phyloP scores from a whole-genome alignment of 352 stramenopile genomes.

The Phytophthora fragariae region DNA sequence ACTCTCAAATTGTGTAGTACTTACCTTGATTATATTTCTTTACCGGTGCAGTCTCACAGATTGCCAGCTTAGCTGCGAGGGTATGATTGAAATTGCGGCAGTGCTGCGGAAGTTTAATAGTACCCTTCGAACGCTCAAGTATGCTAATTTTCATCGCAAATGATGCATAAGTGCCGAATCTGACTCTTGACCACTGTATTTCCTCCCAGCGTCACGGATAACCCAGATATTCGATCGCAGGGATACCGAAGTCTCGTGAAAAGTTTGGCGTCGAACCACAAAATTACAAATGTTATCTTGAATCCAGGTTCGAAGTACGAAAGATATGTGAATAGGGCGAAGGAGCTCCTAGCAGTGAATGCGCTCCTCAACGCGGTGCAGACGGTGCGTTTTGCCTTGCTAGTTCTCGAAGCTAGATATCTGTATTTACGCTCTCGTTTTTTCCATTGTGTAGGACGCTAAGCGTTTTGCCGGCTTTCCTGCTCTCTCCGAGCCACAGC shows the following conservation, averaged over 20 bases:
- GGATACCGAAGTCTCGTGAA: conserved; percentile 57
- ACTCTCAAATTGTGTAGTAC: background rate
- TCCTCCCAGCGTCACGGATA: conserved; percentile 45
- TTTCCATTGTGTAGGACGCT: conserved; percentile 8
- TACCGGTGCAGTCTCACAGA: conserved; percentile 38
- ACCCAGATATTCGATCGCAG: conserved; percentile 49
- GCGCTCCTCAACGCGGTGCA: conserved; percentile 33
- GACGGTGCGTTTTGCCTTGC: conserved; percentile 24
- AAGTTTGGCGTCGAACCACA: conserved; percentile 55
- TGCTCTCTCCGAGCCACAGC: conserved; percentile 48
- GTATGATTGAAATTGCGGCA: conserved; percentile 38
- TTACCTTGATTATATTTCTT: background rate
- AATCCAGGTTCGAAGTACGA: conserved; percentile 43
- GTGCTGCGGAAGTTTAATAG: conserved; percentile 59
- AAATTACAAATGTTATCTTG: conserved; percentile 39
- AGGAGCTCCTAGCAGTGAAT: conserved; percentile 59
- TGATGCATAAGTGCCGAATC: background rate
- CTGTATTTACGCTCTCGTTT: background rate
- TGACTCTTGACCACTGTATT: background rate
- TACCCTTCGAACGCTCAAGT: conserved; percentile 54
- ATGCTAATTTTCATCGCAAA: conserved; percentile 4
- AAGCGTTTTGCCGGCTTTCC: conserved; percentile 47
- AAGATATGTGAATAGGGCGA: conserved; percentile 35
- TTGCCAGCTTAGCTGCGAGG: conserved; percentile 59
- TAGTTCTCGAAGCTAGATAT: background rate